Base-by-base conservation (phyloP, 768 basidiomycete species). In the Phylloporus sp. region DNA sequence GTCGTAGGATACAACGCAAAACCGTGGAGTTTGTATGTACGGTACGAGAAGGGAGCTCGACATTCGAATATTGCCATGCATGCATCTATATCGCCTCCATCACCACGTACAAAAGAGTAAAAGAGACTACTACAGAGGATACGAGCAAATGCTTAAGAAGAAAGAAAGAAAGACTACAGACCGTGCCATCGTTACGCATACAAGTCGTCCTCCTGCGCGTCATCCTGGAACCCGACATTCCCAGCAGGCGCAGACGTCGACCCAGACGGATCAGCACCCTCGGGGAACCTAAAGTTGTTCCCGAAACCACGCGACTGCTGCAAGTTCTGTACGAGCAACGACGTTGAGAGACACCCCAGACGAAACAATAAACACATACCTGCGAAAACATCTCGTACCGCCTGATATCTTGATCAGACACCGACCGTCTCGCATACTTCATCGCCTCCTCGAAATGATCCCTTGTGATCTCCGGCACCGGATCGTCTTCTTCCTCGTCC, bases 361-460 rank as follows among this genome's bases (percentile, higher is more conserved):
- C n/a, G n/a, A n/a, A n/a, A n/a, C n/a, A 45, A 46, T 15, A 40
- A 45, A 32, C 18, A 61, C 77, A 42, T 63, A 85, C 84, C 77
- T 93, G 93, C 28, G 94, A 72, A 68, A 98, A 98, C 85, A 96
- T 93, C 79, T 98, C 95, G 69, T 98, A 99, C 43, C 94, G 84
- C 60, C 94, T 81, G 69, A 98, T 95, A 63, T 98, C 95, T 54
- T 88, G 83, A 63, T 97, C 94, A 11, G 91, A 93, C 44, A 98
- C 95, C 11, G 93, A 97, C 42, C 96, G 86, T 66, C 96, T 86
- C 52, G 96, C 94, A 60, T 80, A 98, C 70, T 86, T 85, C 94
- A 98, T 98, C 3, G 96, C 94, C 71, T 98, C 95, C 71, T 98
- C 95, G 58, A 98, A 98, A 77, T 98, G 95, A 0, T 85, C 91